A percentile compares a stretch with the other conserved stretches of the same genome.
These are phyloP conservation scores for Kluyveromyces sp. DNA, from an alignment of 1,139 yeast genomes.

Conservation along the genomic window DNA sequence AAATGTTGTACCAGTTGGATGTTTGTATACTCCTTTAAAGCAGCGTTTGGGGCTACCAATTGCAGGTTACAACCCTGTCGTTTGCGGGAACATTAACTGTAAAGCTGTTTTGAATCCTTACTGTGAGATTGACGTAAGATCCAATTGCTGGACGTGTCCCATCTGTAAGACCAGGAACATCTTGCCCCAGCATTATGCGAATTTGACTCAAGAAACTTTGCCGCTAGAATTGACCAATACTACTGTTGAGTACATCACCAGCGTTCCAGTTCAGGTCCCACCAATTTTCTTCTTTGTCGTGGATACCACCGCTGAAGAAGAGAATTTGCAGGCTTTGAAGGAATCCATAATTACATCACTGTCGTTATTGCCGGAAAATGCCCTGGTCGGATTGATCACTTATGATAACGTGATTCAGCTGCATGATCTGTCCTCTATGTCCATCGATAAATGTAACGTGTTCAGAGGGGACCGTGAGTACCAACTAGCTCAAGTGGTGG, in stretches of 20 bases:
- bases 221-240: slow-evolving; percentile 84
- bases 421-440: slow-evolving; percentile 79
- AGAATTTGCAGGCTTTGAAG: slow-evolving; percentile 81
- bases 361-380: slow-evolving; percentile 84
- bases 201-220: slow-evolving; percentile 71
- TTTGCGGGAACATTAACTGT: slow-evolving; percentile 75
- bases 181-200: slow-evolving; percentile 84
- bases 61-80: slow-evolving; percentile 84
- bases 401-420: slow-evolving; percentile 94
- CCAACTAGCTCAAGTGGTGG: slow-evolving; percentile 64
- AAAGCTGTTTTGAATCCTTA: slow-evolving; percentile 84
- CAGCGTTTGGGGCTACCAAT: slow-evolving; percentile 70
- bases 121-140: slow-evolving; percentile 72
- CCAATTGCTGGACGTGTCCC: slow-evolving; percentile 87
- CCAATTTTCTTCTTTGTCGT: slow-evolving; percentile 90
- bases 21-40: slow-evolving; percentile 87
- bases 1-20: slow-evolving; percentile 91
- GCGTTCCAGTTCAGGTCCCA: slow-evolving; percentile 83
- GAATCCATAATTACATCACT: slow-evolving; percentile 79
- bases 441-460: slow-evolving; percentile 73
- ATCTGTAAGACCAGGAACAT: slow-evolving; percentile 79
- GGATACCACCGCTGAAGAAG: slow-evolving; percentile 93
- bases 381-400: slow-evolving; percentile 84
- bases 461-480: slow-evolving; percentile 93
- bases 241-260: slow-evolving; percentile 87